Conservation (phyloP, 202 grass and related monocot genomes). For the Brachypodium distachyon region DNA sequence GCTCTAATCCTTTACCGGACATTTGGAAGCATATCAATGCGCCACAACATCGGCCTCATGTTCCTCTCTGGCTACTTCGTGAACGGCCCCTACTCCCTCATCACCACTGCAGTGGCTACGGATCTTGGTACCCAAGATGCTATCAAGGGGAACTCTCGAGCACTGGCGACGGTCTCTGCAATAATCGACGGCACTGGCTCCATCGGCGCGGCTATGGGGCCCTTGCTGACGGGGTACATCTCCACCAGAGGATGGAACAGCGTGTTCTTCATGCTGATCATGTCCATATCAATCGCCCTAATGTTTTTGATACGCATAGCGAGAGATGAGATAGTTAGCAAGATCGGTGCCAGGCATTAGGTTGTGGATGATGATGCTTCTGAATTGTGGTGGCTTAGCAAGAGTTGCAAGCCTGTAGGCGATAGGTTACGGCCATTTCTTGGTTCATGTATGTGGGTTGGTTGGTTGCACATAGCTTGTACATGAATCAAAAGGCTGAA, state of each 20-base stretch:
- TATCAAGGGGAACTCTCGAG: constrained; percentile 74
- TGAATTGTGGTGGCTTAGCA: background rate
- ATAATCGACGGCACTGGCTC: constrained; percentile 91
- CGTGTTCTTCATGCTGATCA: constrained; percentile 86
- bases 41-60: constrained; percentile 76
- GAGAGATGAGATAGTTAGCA: constrained; percentile 64
- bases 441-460: background rate
- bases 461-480: background rate
- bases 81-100: constrained; percentile 92
- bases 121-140: constrained; percentile 83
- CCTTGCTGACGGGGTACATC: constrained; percentile 89
- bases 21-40: constrained; percentile 76
- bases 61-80: constrained; percentile 89
- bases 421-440: background rate
- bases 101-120: constrained; percentile 88
- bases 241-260: constrained; percentile 92
- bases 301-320: constrained; percentile 73
- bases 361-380: background rate
- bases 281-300: constrained; percentile 73
- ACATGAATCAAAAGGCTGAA: background rate
- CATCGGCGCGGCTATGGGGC: constrained; percentile 78
- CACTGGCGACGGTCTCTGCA: constrained; percentile 78
- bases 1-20: constrained; percentile 63
- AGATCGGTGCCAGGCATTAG: constrained; percentile 34
- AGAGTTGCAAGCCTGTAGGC: background rate